Conservation (phyloP, 345 rosid genomes). For the Turritis glabra region DNA sequence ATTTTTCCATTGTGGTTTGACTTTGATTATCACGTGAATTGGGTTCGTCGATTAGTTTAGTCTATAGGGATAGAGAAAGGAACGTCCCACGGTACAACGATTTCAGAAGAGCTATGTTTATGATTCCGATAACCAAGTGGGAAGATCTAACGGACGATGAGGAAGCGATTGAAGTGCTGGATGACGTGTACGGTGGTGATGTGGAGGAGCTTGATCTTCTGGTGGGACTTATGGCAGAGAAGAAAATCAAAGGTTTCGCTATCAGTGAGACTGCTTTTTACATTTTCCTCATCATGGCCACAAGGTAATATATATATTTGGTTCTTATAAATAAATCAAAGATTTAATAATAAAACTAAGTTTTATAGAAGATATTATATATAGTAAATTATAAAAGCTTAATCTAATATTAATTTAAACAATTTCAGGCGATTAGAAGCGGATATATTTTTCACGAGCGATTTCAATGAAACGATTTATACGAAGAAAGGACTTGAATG, state of each 20-base stretch:
- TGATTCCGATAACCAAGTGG: constrained; percentile 59
- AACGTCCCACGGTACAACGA: constrained; percentile 59
- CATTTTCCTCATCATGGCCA: constrained; percentile 54
- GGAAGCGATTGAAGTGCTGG: constrained; percentile 42
- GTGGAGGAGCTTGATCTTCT: constrained; percentile 58
- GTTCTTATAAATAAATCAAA: neutral
- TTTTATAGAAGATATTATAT: too few species aligned
- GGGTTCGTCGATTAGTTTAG: constrained; percentile 29
- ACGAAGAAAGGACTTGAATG: constrained; percentile 59
- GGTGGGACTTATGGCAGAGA: constrained; percentile 68
- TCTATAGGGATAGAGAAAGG: constrained; percentile 68
- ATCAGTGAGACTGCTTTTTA: constrained; percentile 65
- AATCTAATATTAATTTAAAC: neutral
- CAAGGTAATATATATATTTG: constrained; percentile 44
- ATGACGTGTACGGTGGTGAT: constrained; percentile 52
- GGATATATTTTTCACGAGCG: constrained; percentile 58
- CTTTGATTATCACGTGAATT: neutral
- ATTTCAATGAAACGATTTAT: constrained; percentile 51
- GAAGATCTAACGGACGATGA: constrained; percentile 61
- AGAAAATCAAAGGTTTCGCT: constrained; percentile 65
- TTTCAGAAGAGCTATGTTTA: constrained; percentile 45
- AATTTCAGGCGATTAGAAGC: constrained; percentile 59
- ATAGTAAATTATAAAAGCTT: neutral
- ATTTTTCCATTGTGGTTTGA: neutral
- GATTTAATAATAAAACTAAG: too few species aligned